Percentiles rank a stretch among this genome's conserved stretches.
Conservation (phyloP, 2,329 filamentous ascomycete species). For the Lachnellula cervina region DNA sequence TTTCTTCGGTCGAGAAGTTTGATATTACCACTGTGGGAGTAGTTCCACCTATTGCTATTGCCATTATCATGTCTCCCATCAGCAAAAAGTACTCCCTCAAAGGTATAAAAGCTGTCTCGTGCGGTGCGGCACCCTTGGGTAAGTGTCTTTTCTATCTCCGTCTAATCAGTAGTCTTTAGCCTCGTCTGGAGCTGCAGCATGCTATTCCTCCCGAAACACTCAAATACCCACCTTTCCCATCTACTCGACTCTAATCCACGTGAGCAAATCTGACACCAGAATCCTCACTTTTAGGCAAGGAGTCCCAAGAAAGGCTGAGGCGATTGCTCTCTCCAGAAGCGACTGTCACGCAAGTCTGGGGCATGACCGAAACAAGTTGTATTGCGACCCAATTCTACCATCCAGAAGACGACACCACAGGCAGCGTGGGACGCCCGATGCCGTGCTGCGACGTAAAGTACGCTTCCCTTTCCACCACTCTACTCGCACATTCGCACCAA, state of each 20-base stretch:
- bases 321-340: slow-evolving; percentile 37
- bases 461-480: background rate
- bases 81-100: slow-evolving; percentile 46
- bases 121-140: slow-evolving; percentile 40
- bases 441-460: slow-evolving; percentile 34
- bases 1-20: slow-evolving; percentile 62
- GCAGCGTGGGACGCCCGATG: slow-evolving; percentile 43
- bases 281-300: slow-evolving; percentile 34
- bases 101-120: slow-evolving; percentile 40
- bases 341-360: slow-evolving; percentile 45
- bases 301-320: slow-evolving; percentile 37
- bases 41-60: slow-evolving; percentile 72
- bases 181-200: no score
- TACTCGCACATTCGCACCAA: background rate
- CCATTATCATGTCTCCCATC: slow-evolving; percentile 40
- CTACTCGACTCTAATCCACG: no score
- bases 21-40: slow-evolving; percentile 61
- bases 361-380: slow-evolving; percentile 45
- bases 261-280: no score
- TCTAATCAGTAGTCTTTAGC: no score
- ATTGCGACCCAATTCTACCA: slow-evolving; percentile 19
- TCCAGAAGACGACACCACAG: slow-evolving; percentile 48
- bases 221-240: no score
- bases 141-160: no score
- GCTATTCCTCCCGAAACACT: no score